Base-by-base conservation (phyloP, 495 filamentous ascomycete species). In the Massariosphaeria phaeospora region DNA sequence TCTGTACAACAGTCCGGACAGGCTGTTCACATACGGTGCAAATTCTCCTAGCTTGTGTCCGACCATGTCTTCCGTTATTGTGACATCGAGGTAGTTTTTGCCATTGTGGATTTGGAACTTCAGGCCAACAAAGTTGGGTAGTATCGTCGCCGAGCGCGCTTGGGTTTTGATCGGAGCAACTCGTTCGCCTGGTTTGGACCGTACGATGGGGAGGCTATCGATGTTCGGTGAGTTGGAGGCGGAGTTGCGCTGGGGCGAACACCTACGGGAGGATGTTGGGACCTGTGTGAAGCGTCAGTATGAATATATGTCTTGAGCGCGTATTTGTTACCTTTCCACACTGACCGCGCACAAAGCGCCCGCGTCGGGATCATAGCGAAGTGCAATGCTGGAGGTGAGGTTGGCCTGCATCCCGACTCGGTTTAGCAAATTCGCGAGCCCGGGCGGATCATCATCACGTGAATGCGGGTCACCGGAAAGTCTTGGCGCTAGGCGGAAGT, bases 11-110 rank as follows among this genome's bases (percentile, higher is more conserved):
- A n/a, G n/a, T n/a, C n/a, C n/a, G n/a, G n/a, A n/a, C n/a, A n/a
- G n/a, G n/a, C n/a, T n/a, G 23, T 47, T 36, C 6, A 84, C 91
- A 70, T 81, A 96, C 90, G 79, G 64, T 57, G 90, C 81, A 71
- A 96, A 98, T 75, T 97, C 94, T 56, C 93, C 93, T 65, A 98
- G 76, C 73, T 97, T 98, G 69, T 94, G 85, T 35, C 94, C 93
- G 13, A 98, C 94, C 94, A 98, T 97, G 67, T 97, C 89, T 71
- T 96, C 91, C 34, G 90, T 95, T 54, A 98, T 85, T 40, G 76
- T 75, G 26, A 97, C 75, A 68, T 97, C 94, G 55, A 86, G 69
- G 67, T 98, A 98, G 1, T 77, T 81, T 79, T 96, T 97, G 60
- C 93, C 93, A 69, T 96, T 97, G 67, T 98, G 86, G 18, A 98